These are phyloP conservation scores for Golubevia sp. DNA, from an alignment of 1,284 basidiomycete genomes.

Conservation along the genomic window DNA sequence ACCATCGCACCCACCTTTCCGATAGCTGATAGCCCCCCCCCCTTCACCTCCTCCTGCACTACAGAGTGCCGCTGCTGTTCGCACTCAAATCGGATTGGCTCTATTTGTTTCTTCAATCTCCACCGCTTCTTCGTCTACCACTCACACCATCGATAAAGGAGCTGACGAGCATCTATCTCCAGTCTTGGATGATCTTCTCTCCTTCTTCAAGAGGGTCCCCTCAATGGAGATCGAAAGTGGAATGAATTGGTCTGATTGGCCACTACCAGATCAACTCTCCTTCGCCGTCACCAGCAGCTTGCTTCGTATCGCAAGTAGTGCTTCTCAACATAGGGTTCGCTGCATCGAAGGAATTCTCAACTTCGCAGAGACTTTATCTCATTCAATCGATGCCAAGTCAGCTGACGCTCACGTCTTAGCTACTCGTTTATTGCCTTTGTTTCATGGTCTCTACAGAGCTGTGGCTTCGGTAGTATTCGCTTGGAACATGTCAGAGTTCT, in stretches of 20 bases:
- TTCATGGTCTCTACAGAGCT: slow-evolving; percentile 85
- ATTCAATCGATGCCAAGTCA: slow-evolving; percentile 16
- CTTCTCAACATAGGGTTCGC: slow-evolving; percentile 68
- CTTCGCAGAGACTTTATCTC: slow-evolving; percentile 19
- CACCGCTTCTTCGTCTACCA: slow-evolving; percentile 31
- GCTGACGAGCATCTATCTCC: slow-evolving; percentile 36
- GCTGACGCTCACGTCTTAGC: slow-evolving; percentile 74
- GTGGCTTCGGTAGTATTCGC: slow-evolving; percentile 76
- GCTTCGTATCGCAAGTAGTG: slow-evolving; percentile 69
- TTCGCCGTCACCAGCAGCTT: slow-evolving; percentile 61
- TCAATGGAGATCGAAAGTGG: slow-evolving; percentile 32
- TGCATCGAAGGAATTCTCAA: slow-evolving; percentile 63
- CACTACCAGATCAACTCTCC: slow-evolving; percentile 51
- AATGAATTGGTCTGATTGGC: slow-evolving; percentile 35
- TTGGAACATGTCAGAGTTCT: slow-evolving; percentile 75
- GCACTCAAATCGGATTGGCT: slow-evolving; percentile 51
- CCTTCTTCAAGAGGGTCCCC: slow-evolving; percentile 27
- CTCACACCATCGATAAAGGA: slow-evolving; percentile 32
- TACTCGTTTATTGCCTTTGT: slow-evolving; percentile 73
- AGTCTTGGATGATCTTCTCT: slow-evolving; percentile 39
- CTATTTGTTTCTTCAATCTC: slow-evolving; percentile 53
- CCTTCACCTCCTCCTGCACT: not conserved
- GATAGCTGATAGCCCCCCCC: not conserved
- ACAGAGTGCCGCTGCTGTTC: slow-evolving; percentile 30
- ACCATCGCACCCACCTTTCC: slow-evolving; percentile 1